These are phyloP conservation scores for Xylaria sp. DNA, from an alignment of 2,329 filamentous ascomycete genomes.

Conservation along the genomic window DNA sequence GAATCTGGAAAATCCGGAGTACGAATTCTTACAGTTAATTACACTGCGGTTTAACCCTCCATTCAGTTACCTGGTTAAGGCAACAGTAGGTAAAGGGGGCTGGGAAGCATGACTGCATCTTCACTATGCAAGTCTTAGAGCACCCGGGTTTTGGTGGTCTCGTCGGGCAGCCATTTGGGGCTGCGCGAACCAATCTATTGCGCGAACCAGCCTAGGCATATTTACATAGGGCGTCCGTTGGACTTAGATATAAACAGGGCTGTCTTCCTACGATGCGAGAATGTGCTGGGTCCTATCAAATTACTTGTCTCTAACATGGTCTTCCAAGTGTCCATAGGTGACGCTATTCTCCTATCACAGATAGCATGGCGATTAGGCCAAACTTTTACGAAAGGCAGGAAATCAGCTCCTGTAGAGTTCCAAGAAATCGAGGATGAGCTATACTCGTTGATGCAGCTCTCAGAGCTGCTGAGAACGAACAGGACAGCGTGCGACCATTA, in stretches of 20 bases:
- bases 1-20: neutral
- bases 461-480: conserved; percentile 36
- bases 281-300: neutral
- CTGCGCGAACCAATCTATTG: neutral
- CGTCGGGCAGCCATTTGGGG: neutral
- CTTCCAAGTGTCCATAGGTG: conserved; percentile 47
- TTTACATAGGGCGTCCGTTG: no score
- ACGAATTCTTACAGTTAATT: neutral
- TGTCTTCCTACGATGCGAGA: neutral
- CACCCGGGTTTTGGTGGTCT: neutral
- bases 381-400: conserved; percentile 47
- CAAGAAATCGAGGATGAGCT: conserved; percentile 49
- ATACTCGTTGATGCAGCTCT: conserved; percentile 47
- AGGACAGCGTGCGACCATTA: neutral
- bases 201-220: neutral
- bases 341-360: conserved; percentile 47
- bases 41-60: neutral
- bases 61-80: conserved; percentile 6
- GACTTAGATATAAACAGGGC: neutral
- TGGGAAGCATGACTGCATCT: neutral
- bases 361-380: conserved; percentile 46
- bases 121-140: neutral
- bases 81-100: neutral
- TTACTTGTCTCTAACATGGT: conserved; percentile 35
- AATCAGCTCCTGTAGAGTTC: conserved; percentile 48